These are phyloP conservation scores for Cercospora sp. DNA, from an alignment of 2,329 filamentous ascomycete species.

Conservation along the genomic window DNA sequence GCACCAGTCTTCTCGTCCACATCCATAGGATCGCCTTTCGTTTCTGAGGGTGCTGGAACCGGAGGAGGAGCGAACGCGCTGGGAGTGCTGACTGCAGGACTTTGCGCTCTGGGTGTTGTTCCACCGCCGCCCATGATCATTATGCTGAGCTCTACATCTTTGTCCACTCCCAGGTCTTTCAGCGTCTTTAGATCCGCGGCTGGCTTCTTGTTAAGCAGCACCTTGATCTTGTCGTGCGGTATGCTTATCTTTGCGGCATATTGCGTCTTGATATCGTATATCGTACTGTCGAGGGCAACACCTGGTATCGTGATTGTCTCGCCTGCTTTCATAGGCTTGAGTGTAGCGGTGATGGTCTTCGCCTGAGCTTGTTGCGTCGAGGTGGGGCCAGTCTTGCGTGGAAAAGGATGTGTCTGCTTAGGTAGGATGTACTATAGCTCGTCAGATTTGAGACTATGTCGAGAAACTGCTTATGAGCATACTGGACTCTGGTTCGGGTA, in stretches of 20 bases:
- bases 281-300: conserved; percentile 66
- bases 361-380: conserved; percentile 48
- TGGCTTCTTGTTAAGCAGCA: conserved; percentile 86
- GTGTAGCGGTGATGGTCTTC: conserved; percentile 54
- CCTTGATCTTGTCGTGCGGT: conserved; percentile 75
- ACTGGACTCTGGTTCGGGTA: conserved; percentile 78
- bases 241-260: conserved; percentile 65
- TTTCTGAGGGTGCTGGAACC: conserved; percentile 37
- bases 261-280: conserved; percentile 74
- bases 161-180: conserved; percentile 49
- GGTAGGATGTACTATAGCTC: conserved; percentile 67
- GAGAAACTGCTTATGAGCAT: conserved; percentile 40
- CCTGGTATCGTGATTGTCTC: conserved; percentile 65
- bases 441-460: background rate
- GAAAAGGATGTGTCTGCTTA: conserved; percentile 55
- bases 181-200: conserved; percentile 48
- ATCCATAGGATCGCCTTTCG: conserved; percentile 33
- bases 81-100: conserved; percentile 43
- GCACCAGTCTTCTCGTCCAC: conserved; percentile 35
- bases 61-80: conserved; percentile 28
- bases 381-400: conserved; percentile 47
- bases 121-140: conserved; percentile 74
- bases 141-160: conserved; percentile 70
- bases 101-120: conserved; percentile 36
- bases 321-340: conserved; percentile 74